Evolutionary conservation across 2,329 filamentous ascomycete genomes (phyloP), one percentile per base, ranked within the genome.

Genomic region (Fusarium longipes): DNA sequence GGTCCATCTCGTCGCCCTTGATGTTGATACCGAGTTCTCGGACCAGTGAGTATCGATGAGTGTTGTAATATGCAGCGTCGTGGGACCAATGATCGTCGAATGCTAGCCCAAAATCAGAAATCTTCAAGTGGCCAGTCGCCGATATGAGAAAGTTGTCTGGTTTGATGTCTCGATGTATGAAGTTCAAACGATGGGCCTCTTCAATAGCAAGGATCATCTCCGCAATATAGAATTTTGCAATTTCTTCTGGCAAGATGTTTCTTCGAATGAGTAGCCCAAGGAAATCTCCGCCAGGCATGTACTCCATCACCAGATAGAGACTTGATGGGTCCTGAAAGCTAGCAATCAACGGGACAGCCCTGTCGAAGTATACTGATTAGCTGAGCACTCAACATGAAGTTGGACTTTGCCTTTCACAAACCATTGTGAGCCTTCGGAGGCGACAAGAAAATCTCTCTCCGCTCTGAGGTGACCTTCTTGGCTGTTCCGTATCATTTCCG

Each of bases 191-290:
- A 81, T 98, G 95, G 0, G 93, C 91, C 77, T 97, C 95, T 78
- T 98, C 94, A 24, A 99, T 90, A 73, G 93, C 97, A 6, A 97
- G 82, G 52, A 98, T 91, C 93, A 98, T 98, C 80, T 99, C 94
- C 2, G 95, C 93, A 60, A 97, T 83, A 76, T 98, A 98, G 82
- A 92, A 97, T 65, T 87, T 90, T 6, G 94, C 89, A 40, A 92
- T 87, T 1, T 85, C 82, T 77, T 98, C 96, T 55, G 88, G 88
- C 3, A 99, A 83, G 4, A 92, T 87, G 63, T 96, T 93, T 74
- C 96, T 92, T 17, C 94, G 89, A 55, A 97, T 91, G 17, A 99
- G 81, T 1, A 97, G 79, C 2, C 92, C 92, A 1, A 99, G 84
- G 70, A 99, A 98, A 76, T 99, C 95, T 0, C 96, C 95, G 1